Percentiles rank a stretch among this genome's conserved stretches.
Conservation (phyloP, 257 asterid genomes). For the Solanum phureja region DNA sequence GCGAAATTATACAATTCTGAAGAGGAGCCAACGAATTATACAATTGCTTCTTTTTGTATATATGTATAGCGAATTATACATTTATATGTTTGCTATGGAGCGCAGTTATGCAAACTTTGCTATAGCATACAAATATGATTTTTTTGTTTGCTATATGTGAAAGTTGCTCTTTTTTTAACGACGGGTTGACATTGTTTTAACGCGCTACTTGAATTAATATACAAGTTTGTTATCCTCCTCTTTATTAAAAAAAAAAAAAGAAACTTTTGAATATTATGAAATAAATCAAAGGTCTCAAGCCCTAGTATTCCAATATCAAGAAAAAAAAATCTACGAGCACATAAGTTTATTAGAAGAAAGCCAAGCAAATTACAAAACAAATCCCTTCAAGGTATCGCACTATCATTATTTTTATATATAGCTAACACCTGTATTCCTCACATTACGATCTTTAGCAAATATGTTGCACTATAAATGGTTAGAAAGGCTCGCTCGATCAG, state of each 20-base stretch:
- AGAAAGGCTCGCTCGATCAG: not conserved
- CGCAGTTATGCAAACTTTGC: no score
- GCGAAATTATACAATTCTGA: no score
- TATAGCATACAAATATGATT: no score
- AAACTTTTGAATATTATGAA: not conserved
- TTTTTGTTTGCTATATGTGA: no score
- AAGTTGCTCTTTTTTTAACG: no score
- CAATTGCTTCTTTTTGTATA: no score
- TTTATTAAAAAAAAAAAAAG: not conserved
- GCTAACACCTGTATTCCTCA: accelerated
- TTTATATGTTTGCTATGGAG: no score
- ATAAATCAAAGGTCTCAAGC: not conserved
- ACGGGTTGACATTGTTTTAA: not conserved
- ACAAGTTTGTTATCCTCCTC: not conserved
- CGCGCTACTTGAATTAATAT: not conserved
- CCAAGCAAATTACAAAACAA: not conserved
- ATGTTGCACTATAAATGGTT: accelerated
- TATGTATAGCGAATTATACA: no score
- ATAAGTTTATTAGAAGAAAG: not conserved
- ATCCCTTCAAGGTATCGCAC: not conserved
- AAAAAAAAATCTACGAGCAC: not conserved
- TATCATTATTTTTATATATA: not conserved
- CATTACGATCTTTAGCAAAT: not conserved
- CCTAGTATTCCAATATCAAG: not conserved
- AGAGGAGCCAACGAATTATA: no score